Conservation (phyloP, 345 rosid genomes). For the Arabidopsis arenosa region DNA sequence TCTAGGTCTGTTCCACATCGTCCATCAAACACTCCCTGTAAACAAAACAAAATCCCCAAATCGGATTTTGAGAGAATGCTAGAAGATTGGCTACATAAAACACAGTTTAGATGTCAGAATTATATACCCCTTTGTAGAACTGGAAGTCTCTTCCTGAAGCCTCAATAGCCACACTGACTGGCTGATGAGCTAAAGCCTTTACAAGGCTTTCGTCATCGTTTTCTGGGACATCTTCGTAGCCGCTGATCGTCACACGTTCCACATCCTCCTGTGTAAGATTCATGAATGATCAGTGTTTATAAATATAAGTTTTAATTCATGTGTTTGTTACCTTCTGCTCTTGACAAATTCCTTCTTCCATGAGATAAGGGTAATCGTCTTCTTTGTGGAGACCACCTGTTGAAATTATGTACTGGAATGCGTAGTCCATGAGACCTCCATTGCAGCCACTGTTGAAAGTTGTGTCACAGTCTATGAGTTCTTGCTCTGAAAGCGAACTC, state of each 20-base stretch:
- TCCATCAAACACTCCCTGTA: conserved; percentile 80
- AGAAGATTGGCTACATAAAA: conserved; percentile 21
- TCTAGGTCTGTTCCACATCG: conserved; percentile 70
- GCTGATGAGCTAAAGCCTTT: conserved; percentile 82
- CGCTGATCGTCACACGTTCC: conserved; percentile 61
- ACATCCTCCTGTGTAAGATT: conserved; percentile 58
- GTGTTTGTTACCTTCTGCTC: conserved; percentile 54
- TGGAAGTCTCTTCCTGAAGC: conserved; percentile 83
- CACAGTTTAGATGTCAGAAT: conserved; percentile 4
- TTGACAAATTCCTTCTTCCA: conserved; percentile 65
- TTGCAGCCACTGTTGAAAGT: conserved; percentile 73
- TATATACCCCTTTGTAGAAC: conserved; percentile 65
- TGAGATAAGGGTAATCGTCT: conserved; percentile 78
- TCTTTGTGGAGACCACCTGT: conserved; percentile 81
- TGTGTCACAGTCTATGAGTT: conserved; percentile 83
- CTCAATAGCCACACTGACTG: conserved; percentile 81
- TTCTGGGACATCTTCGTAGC: conserved; percentile 69
- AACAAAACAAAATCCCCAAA: background rate
- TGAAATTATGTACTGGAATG: conserved; percentile 67
- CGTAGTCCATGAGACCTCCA: conserved; percentile 94
- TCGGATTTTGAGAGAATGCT: background rate
- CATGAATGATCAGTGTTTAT: background rate
- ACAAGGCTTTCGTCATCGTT: conserved; percentile 62
- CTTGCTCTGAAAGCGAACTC: conserved; percentile 78
- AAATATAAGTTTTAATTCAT: background rate